These are phyloP conservation scores for Aspergillus sp. DNA, from an alignment of 2,329 filamentous ascomycete species.

Conservation along the genomic window DNA sequence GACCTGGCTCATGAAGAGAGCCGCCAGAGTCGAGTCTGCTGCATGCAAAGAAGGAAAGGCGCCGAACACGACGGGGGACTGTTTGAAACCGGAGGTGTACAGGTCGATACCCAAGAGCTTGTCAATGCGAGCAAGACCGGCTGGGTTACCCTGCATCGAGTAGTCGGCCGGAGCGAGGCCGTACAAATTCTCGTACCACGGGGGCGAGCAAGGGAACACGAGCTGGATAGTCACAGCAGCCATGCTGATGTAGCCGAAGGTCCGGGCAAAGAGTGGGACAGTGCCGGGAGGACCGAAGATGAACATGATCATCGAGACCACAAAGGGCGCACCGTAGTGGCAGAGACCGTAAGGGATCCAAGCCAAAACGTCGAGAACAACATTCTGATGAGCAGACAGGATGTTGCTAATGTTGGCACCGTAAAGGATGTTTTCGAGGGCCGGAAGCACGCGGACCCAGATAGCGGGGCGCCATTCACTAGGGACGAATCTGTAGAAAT, in stretches of 20 bases:
- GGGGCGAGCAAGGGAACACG: conserved; percentile 86
- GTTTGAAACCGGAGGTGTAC: conserved; percentile 88
- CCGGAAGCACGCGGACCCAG: conserved; percentile 90
- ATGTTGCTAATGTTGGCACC: conserved; percentile 95
- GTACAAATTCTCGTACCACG: conserved; percentile 95
- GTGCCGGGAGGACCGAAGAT: conserved; percentile 83
- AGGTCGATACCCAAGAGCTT: conserved; percentile 84
- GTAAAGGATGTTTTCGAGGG: conserved; percentile 93
- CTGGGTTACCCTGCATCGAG: conserved; percentile 82
- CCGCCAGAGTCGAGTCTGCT: conserved; percentile 81
- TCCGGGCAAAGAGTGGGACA: conserved; percentile 75
- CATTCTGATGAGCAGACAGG: conserved; percentile 81
- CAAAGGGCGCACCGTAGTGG: conserved; percentile 80
- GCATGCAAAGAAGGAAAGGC: conserved; percentile 93
- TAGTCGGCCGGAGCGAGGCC: conserved; percentile 89
- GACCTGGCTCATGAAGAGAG: conserved; percentile 86
- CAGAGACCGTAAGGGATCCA: conserved; percentile 92
- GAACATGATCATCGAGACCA: conserved; percentile 76
- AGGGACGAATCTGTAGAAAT: conserved; percentile 70
- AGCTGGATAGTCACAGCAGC: conserved; percentile 83
- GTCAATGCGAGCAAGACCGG: conserved; percentile 84
- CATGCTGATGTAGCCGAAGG: conserved; percentile 91
- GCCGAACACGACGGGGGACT: conserved; percentile 86
- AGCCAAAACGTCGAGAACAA: conserved; percentile 77
- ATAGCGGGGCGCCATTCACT: conserved; percentile 85